Base-by-base conservation (phyloP, 257 asterid species). In the Voacanga thouarsii region DNA sequence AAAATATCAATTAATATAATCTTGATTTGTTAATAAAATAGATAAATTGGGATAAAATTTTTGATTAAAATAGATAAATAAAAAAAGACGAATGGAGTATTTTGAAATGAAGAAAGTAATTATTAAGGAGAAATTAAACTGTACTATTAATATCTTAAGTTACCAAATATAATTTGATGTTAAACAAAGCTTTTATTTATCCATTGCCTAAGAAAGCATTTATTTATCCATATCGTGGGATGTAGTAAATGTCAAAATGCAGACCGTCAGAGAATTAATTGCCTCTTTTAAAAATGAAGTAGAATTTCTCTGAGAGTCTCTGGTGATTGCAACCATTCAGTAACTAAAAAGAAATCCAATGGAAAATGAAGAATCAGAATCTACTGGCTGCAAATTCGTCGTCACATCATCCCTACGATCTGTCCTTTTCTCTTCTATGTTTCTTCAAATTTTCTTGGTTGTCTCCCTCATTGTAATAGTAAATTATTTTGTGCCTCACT, bases 281-380 rank as follows among this genome's bases (percentile, higher is more conserved):
- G 21, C 33, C 7, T 24, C 33, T n/a, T 60, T 10, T 30, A 60
- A 4, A 60, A n/a, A 10, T 33, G 1, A 33, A 33, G 37, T 59
- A 59, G 47, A 11, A 47, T 61, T 26, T 61, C 37, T 26, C 33
- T 61, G 16, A 3, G 15, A 60, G 6, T n/a, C 65, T 24, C 37
- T 60, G 67, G 14, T 33, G 77, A 73, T 73, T 30, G 67, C 51
- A 37, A 73, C 66, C 21, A 53, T 53, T 73, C 74, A 65, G 26
- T 21, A 23, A 23, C 18, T 24, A 14, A 33, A 14, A 33, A 23
- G n/a, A 59, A 49, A 1, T 3, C 14, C 14, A 14, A 24, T 6
- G 11, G 24, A 15, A 39, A 59, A 24, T 75, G 21, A 12, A 18
- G 63, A 63, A 44, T 49, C 63, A 47, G 63, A 45, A 75, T 61